Percentiles rank a stretch among this genome's conserved stretches.
Evolutionary conservation across 768 basidiomycete species (phyloP).

Genomic region (Amanita rimosa): DNA sequence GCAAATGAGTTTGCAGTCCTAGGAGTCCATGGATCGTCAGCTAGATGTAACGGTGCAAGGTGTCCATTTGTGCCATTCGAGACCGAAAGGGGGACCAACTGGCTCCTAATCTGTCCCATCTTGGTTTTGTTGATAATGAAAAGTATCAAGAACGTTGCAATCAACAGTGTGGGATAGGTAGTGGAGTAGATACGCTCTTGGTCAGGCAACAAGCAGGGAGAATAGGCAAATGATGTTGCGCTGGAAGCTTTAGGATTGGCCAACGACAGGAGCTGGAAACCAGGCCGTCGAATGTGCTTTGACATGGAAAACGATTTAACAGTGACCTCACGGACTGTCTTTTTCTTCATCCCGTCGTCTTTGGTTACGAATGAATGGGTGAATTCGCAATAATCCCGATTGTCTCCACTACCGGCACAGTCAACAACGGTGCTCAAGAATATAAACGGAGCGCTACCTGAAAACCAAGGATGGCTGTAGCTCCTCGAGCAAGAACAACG

Average conservation of each 20-base stretch:
- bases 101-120: constrained; percentile 18
- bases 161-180: constrained; percentile 53
- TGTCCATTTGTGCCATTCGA: constrained; percentile 1
- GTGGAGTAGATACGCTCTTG: constrained; percentile 46
- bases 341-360: constrained; percentile 11
- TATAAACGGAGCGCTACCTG: constrained; percentile 33
- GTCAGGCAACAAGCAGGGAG: constrained; percentile 73
- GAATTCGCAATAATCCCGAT: constrained; percentile 86
- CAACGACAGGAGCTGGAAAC: constrained; percentile 76
- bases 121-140: constrained; percentile 28
- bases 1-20: neutral
- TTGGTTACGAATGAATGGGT: constrained; percentile 29
- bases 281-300: constrained; percentile 60
- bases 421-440: constrained; percentile 4
- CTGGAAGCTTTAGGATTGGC: constrained; percentile 24
- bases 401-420: constrained; percentile 53
- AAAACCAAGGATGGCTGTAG: constrained; percentile 63
- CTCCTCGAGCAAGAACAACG: constrained; percentile 54
- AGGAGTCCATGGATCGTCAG: constrained; percentile 1
- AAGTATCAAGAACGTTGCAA: constrained; percentile 40
- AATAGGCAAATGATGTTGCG: constrained; percentile 42
- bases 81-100: constrained; percentile 3
- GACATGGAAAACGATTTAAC: constrained; percentile 81
- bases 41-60: neutral
- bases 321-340: constrained; percentile 60